These are phyloP conservation scores for Ascoidea rubescens DNA, from an alignment of 805 yeast genomes.

Conservation along the genomic window DNA sequence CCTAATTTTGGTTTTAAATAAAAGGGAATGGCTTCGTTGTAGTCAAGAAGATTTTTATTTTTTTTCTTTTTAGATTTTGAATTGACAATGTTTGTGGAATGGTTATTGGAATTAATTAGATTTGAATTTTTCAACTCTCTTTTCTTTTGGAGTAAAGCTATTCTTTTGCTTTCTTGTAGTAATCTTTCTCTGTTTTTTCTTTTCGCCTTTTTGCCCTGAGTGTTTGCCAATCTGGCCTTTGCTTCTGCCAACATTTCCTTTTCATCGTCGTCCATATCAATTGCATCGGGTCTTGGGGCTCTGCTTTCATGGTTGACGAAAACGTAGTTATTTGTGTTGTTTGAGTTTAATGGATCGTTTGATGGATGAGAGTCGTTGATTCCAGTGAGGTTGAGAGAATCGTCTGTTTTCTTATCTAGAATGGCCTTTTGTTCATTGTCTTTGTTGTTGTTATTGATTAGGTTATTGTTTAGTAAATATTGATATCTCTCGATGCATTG, in stretches of 20 bases:
- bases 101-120: slow-evolving; percentile 11
- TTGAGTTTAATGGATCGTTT: slow-evolving; percentile 9
- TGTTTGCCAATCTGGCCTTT: slow-evolving; percentile 76
- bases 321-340: slow-evolving; percentile 32
- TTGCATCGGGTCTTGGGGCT: slow-evolving; percentile 73
- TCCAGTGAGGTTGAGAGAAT: slow-evolving; percentile 2
- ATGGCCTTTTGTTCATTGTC: slow-evolving; percentile 4
- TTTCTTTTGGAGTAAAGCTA: slow-evolving; percentile 66
- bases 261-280: slow-evolving; percentile 76
- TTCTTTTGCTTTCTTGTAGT: slow-evolving; percentile 62
- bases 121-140: slow-evolving; percentile 69
- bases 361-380: slow-evolving; percentile 4
- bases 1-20: slow-evolving; percentile 61
- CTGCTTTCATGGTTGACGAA: slow-evolving; percentile 62
- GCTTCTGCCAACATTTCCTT: slow-evolving; percentile 93
- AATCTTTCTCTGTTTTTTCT: slow-evolving; percentile 77
- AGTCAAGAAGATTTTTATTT: slow-evolving; percentile 54
- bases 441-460: slow-evolving; percentile 2
- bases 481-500: slow-evolving; percentile 82
- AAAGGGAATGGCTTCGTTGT: slow-evolving; percentile 71
- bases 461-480: slow-evolving; percentile 41
- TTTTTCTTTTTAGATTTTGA: slow-evolving; percentile 38
- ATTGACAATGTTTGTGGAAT: slow-evolving; percentile 14
- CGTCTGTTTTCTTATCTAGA: not conserved
- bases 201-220: slow-evolving; percentile 90